Base-by-base conservation (phyloP, 176 grass and related monocot species). In the Olyra latifolia region DNA sequence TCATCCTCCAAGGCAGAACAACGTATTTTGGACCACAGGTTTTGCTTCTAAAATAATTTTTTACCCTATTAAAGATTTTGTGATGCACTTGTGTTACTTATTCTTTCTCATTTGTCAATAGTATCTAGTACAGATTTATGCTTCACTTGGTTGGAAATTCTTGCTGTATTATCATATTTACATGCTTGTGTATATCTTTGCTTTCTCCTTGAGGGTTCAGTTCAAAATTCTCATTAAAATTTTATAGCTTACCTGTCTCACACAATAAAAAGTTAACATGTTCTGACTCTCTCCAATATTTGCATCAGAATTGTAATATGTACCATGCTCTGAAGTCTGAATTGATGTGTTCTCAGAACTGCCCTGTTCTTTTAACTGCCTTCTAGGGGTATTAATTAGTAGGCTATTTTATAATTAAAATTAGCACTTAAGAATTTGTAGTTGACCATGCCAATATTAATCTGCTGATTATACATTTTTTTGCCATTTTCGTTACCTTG, bases 1-100 rank as follows among this genome's bases (percentile, higher is more conserved):
- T 99, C 96, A 80, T 91, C 88, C 73, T 91, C 88, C 42, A 99
- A 99, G 73, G 92, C 96, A 88, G 90, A 95, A 78, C 91, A 95
- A n/a, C 96, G 88, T 59, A 99, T 99, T 89, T 69, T 89, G 80
- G 96, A 95, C 81, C 90, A 99, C 84, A 99, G 96, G 96, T 99
- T 82, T 71, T 62, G 7, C 38, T 46, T 82, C 72, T 87, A 53
- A 67, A 38, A 53, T 44, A 53, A 1, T 62, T 75, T 66, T 63
- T 70, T 44, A 5, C 47, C 50, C 27, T 82, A 24, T 52, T 32
- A 44, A 76, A 62, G 2, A 45, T 50, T 75, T 62, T 81, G 1
- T 61, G 53, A 17, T 54, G 50, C 20, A n/a, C 7, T 54, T 8
- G 8, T 69, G 68, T 23, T 46, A 64, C 8, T 59, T 80, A 12